Percentiles rank a stretch among this genome's conserved stretches.
These are phyloP conservation scores for Trichosporon sp. DNA, from an alignment of 1,284 basidiomycete species.

Conservation along the genomic window DNA sequence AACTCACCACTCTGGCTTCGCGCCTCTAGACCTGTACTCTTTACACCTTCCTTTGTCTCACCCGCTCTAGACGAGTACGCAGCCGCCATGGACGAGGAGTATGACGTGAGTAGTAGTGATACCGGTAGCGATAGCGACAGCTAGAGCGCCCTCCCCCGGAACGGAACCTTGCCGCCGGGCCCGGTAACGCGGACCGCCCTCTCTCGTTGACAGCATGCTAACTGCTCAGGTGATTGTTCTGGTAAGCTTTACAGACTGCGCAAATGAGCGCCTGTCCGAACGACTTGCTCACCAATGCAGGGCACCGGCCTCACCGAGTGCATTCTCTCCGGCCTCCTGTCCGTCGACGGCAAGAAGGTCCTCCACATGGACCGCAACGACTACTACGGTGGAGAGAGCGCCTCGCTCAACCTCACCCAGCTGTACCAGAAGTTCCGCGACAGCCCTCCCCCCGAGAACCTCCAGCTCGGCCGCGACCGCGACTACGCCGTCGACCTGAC, in stretches of 20 bases:
- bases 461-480: slow-evolving; percentile 75
- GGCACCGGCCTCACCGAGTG: slow-evolving; percentile 98
- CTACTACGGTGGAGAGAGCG: slow-evolving; percentile 97
- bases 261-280: not conserved
- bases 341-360: slow-evolving; percentile 99
- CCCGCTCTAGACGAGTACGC: slow-evolving; percentile 10
- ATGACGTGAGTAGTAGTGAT: slow-evolving; percentile 49
- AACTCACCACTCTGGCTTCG: not conserved
- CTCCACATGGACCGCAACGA: slow-evolving; percentile 99
- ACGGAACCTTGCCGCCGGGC: not conserved
- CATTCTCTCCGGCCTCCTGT: slow-evolving; percentile 91
- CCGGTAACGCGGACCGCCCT: not conserved
- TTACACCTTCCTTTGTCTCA: not conserved
- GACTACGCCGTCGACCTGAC: slow-evolving; percentile 95
- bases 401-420: slow-evolving; percentile 96
- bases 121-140: too few relatives aligned
- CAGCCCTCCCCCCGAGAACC: slow-evolving; percentile 58
- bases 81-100: slow-evolving; percentile 47
- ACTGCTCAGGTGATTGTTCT: slow-evolving; percentile 74
- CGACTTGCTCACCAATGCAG: slow-evolving; percentile 18
- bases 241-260: slow-evolving; percentile 24
- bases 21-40: slow-evolving; percentile 16
- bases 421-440: slow-evolving; percentile 88
- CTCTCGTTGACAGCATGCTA: not conserved
- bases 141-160: too few relatives aligned